A percentile compares a stretch with the other conserved stretches of the same genome.
phyloP scores from a whole-genome alignment of 257 asterid genomes.

The Solanum gandarillasii region DNA sequence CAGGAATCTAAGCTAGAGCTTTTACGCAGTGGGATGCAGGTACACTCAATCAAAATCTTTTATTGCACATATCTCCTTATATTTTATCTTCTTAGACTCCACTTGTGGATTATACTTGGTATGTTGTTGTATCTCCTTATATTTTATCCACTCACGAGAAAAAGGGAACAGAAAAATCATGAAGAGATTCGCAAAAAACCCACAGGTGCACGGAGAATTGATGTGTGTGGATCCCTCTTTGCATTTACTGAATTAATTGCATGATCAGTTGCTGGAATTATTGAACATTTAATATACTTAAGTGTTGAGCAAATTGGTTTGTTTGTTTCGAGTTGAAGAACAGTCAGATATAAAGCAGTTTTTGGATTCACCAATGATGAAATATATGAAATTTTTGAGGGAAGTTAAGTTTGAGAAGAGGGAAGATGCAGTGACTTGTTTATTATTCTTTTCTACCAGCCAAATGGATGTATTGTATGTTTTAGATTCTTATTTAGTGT shows the following conservation, averaged over 20 bases:
- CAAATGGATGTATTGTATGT: neutral
- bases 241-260: neutral
- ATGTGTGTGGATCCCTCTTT: neutral
- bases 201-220: neutral
- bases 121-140: neutral
- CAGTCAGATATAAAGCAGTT: neutral
- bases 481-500: neutral
- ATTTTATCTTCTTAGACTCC: neutral
- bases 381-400: neutral
- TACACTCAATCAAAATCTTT: slow-evolving; percentile 5
- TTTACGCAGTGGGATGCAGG: slow-evolving; percentile 55
- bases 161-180: neutral
- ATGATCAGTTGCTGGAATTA: neutral
- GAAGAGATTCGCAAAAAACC: neutral
- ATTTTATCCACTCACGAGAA: neutral
- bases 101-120: neutral
- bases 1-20: slow-evolving; percentile 83
- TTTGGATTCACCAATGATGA: neutral
- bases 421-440: neutral
- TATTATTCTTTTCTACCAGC: neutral
- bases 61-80: neutral
- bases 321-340: neutral
- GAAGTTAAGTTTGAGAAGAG: neutral
- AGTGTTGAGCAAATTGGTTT: neutral
- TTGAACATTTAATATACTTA: neutral